Percentiles rank a stretch among this genome's conserved stretches.
Conservation (phyloP, 2,329 filamentous ascomycete species). For the Scopulariopsis brevicaulis region DNA sequence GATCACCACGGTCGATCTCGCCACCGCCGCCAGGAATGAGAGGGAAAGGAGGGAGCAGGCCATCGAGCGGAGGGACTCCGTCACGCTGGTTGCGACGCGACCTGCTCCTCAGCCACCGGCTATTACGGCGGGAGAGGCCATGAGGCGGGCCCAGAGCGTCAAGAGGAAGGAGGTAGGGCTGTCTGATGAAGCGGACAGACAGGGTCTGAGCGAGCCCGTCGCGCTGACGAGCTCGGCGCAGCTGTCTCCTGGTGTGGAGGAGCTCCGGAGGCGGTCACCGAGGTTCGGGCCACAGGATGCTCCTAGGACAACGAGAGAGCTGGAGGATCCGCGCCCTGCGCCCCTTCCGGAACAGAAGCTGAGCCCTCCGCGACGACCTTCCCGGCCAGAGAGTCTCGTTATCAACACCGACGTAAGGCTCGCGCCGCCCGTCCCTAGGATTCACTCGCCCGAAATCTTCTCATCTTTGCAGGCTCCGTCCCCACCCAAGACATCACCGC, state of each 20-base stretch:
- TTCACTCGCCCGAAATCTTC: too few species aligned
- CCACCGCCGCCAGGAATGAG: constrained; percentile 34
- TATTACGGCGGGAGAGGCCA: constrained; percentile 18
- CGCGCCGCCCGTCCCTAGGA: neutral
- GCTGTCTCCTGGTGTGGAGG: constrained; percentile 37
- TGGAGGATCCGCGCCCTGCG: neutral
- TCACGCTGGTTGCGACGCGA: constrained; percentile 19
- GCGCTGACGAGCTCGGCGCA: constrained; percentile 34
- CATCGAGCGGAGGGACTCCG: constrained; percentile 15
- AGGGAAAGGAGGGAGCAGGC: constrained; percentile 26
- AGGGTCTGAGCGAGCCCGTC: constrained; percentile 7
- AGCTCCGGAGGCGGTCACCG: constrained; percentile 40
- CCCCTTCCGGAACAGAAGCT: neutral
- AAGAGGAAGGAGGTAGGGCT: constrained; percentile 22
- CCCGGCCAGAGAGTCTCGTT: constrained; percentile 1
- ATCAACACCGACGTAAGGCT: neutral
- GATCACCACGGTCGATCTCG: constrained; percentile 37
- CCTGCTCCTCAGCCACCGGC: constrained; percentile 23
- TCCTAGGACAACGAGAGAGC: neutral
- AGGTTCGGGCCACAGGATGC: constrained; percentile 18
- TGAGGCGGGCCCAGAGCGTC: constrained; percentile 20
- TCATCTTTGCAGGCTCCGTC: neutral
- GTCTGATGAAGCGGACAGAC: neutral
- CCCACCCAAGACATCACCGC: neutral
- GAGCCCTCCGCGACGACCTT: neutral